Evolutionary conservation across 2,329 filamentous ascomycete genomes (phyloP).

Genomic region (Fonsecaea nubica): DNA sequence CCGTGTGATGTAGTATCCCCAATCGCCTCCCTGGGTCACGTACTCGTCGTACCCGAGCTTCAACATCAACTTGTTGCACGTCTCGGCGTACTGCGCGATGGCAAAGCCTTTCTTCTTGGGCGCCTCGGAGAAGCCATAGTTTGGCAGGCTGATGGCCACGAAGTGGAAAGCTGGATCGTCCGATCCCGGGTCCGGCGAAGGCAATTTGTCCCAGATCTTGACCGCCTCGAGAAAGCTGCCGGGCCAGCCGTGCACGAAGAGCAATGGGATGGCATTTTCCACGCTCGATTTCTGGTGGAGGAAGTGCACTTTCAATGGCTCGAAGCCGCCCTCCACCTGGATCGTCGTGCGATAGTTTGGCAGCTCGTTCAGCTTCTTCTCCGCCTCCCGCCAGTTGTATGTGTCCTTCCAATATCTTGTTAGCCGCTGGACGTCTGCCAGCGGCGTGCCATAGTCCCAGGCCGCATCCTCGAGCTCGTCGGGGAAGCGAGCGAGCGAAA

Average conservation of each 20-base stretch:
- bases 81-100: constrained; percentile 67
- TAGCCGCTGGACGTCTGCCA: constrained; percentile 66
- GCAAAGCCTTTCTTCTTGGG: constrained; percentile 63
- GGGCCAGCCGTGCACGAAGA: constrained; percentile 41
- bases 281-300: constrained; percentile 43
- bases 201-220: constrained; percentile 48
- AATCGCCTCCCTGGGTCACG: constrained; percentile 70
- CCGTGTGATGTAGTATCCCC: constrained; percentile 70
- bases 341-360: constrained; percentile 62
- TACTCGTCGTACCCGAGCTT: constrained; percentile 70
- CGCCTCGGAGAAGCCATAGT: constrained; percentile 61
- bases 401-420: constrained; percentile 62
- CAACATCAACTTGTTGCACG: constrained; percentile 71
- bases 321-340: constrained; percentile 30
- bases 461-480: constrained; percentile 60
- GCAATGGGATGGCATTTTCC: constrained; percentile 38
- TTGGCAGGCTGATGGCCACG: constrained; percentile 62
- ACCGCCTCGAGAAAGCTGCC: constrained; percentile 39
- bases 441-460: constrained; percentile 67
- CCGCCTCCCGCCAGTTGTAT: constrained; percentile 68
- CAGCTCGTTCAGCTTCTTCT: constrained; percentile 65
- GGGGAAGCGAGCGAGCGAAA: constrained; percentile 61
- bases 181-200: constrained; percentile 40
- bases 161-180: constrained; percentile 59
- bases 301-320: constrained; percentile 45